Base-by-base conservation (phyloP, 139 green algal species). In the Trebouxia sp. region DNA sequence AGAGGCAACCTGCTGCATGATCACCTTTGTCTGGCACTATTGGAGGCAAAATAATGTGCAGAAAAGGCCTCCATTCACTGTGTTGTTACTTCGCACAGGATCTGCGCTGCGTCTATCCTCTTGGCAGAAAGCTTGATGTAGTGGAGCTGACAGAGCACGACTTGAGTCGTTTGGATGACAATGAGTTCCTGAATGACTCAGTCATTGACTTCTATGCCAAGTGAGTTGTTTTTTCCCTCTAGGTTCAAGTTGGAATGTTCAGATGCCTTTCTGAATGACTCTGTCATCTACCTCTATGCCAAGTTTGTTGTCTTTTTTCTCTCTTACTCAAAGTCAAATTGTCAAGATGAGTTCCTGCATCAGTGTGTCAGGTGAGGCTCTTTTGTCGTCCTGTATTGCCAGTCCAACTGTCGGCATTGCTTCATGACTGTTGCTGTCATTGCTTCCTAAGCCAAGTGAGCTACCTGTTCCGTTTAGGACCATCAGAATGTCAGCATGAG, bases 101-200 rank as follows among this genome's bases (percentile, higher is more conserved):
- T 37, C 75, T 93, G 75, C 66, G 75, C 47, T 84, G 82, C 48
- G 26, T 89, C 67, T 94, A 83, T 53, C 91, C 89, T 0, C 65
- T 58, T 17, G 76, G 56, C 5, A 90, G 89, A 9, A 83, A 85
- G n/a, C 58, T 58, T 28, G 84, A 83, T 17, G 75, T 85, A 14
- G 85, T 97, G 81, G 79, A 90, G 75, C 80, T 97, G 20, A 84
- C 41, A 0, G 76, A 83, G 30, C 56, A 88, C 7, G 95, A 98
- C 85, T 70, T 98, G 67, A 58, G 76, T 1, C 85, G 90, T 20
- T 88, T 98, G 78, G 90, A 92, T 30, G 43, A 53, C 0, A 81
- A 84, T 3, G 90, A 97, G 81, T 98, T 98, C 53, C 84, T 98
- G 42, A 98, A 98, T 74, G 95, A 98, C 87, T 97, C 92, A 15